Evolutionary conservation across 768 basidiomycete species (phyloP).

Genomic region (Macrolepiota albuminosa): DNA sequence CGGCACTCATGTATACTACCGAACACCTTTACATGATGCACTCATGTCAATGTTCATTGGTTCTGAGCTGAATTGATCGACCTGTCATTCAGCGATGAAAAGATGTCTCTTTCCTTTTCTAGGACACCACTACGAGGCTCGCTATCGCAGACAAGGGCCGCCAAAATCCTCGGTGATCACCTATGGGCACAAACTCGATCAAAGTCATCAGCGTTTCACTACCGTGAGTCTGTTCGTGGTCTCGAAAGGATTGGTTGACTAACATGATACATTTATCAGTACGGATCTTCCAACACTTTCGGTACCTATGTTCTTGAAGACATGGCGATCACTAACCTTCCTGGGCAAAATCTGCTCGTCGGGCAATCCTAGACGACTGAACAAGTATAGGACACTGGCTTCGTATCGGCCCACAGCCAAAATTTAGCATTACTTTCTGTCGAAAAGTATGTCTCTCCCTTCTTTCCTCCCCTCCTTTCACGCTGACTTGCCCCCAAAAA

Average conservation of each 20-base stretch:
- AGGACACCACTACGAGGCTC: conserved; percentile 51
- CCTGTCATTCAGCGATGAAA: no score
- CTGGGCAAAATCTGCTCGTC: no score
- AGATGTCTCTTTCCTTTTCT: no score
- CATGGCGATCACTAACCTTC: conserved; percentile 34
- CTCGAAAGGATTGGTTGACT: no score
- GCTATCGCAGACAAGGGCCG: conserved; percentile 58
- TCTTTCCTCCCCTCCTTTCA: conserved; percentile 11
- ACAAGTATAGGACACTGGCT: conserved; percentile 51
- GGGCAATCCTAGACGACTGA: conserved; percentile 49
- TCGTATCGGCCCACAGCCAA: conserved; percentile 34
- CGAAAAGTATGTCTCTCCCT: conserved; percentile 42
- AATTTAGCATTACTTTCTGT: no score
- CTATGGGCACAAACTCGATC: conserved; percentile 69
- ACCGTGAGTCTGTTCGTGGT: conserved; percentile 10
- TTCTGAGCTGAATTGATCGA: no score
- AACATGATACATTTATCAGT: no score
- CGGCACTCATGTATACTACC: conserved; percentile 57
- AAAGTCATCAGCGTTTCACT: conserved; percentile 33
- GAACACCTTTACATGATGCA: conserved; percentile 70
- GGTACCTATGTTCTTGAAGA: conserved; percentile 18
- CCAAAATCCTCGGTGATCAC: conserved; percentile 58
- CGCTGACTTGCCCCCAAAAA: conserved; percentile 10
- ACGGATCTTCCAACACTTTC: conserved; percentile 37
- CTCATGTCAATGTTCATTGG: no score